Evolutionary conservation across 2,329 filamentous ascomycete genomes (phyloP).

Genomic region (Cladosporium sp.): DNA sequence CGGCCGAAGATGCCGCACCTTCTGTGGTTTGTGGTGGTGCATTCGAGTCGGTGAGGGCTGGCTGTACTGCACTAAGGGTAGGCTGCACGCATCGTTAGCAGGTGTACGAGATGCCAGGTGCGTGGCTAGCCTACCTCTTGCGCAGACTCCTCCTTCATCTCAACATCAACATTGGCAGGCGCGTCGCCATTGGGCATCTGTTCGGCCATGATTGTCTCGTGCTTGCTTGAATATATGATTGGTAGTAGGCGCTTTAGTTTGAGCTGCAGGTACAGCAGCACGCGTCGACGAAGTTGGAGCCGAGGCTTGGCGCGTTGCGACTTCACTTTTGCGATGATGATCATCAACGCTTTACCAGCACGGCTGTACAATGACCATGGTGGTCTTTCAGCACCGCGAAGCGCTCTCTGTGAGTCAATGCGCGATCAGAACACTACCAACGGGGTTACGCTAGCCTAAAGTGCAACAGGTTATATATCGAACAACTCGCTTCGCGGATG

Average conservation of each 20-base stretch:
- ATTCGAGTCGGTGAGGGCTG: slow-evolving; percentile 23
- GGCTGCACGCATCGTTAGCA: slow-evolving; percentile 9
- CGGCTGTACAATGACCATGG: too few relatives aligned
- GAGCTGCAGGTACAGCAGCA: not conserved
- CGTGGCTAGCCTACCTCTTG: slow-evolving; percentile 20
- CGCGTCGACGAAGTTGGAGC: not conserved
- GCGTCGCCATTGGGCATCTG: slow-evolving; percentile 23
- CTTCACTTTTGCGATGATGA: slow-evolving; percentile 1
- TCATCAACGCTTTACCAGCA: too few relatives aligned
- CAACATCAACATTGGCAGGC: slow-evolving; percentile 23
- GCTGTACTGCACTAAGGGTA: slow-evolving; percentile 14
- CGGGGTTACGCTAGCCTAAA: too few relatives aligned
- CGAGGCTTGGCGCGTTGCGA: slow-evolving; percentile 11
- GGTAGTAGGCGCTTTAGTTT: not conserved
- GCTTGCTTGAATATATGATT: not conserved
- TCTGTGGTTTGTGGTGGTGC: slow-evolving; percentile 22
- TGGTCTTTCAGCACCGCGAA: too few relatives aligned
- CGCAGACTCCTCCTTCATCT: slow-evolving; percentile 34
- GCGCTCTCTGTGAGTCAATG: too few relatives aligned
- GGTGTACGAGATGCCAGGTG: slow-evolving; percentile 6
- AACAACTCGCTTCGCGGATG: too few relatives aligned
- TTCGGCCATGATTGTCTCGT: slow-evolving; percentile 24
- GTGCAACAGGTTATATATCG: too few relatives aligned
- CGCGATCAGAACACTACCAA: too few relatives aligned
- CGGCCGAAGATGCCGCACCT: not conserved